Conservation (phyloP, 2,329 filamentous ascomycete species). For the Teratosphaeria viscida region DNA sequence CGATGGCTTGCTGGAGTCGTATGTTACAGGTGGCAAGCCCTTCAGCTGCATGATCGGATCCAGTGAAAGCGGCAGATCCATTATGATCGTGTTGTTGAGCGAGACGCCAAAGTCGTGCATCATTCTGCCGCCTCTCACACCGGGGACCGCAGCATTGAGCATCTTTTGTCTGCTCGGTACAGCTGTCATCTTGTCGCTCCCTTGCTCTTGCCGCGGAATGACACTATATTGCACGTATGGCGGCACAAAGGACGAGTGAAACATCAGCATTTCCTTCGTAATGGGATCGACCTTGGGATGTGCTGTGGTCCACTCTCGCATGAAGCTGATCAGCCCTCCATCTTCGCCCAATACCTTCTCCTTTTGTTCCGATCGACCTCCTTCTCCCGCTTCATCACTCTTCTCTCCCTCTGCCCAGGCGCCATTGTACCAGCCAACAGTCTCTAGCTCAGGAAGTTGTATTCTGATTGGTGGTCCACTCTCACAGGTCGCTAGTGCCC, state of each 20-base stretch:
- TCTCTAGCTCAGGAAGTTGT: constrained; percentile 52
- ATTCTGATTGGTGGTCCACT: constrained; percentile 60
- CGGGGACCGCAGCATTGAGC: constrained; percentile 49
- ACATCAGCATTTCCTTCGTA: constrained; percentile 56
- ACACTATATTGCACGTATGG: constrained; percentile 60
- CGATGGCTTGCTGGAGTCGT: constrained; percentile 46
- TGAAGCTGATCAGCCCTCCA: constrained; percentile 46
- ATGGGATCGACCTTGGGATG: constrained; percentile 56
- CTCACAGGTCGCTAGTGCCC: constrained; percentile 59
- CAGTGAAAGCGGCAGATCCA: constrained; percentile 58
- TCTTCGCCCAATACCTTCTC: constrained; percentile 18
- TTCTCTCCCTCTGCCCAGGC: constrained; percentile 42
- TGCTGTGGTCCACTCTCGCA: constrained; percentile 62
- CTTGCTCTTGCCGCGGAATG: constrained; percentile 28
- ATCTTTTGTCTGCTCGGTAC: constrained; percentile 12
- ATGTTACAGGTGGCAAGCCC: constrained; percentile 48
- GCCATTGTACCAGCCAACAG: constrained; percentile 61
- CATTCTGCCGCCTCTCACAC: constrained; percentile 55
- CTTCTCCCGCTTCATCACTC: constrained; percentile 5
- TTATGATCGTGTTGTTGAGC: constrained; percentile 50
- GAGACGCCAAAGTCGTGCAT: constrained; percentile 71
- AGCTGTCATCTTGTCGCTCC: neutral
- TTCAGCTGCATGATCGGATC: constrained; percentile 51
- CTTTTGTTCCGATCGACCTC: constrained; percentile 3
- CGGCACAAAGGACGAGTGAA: constrained; percentile 54